Evolutionary conservation across 345 rosid species (phyloP).

Genomic region (Clausena lansium): DNA sequence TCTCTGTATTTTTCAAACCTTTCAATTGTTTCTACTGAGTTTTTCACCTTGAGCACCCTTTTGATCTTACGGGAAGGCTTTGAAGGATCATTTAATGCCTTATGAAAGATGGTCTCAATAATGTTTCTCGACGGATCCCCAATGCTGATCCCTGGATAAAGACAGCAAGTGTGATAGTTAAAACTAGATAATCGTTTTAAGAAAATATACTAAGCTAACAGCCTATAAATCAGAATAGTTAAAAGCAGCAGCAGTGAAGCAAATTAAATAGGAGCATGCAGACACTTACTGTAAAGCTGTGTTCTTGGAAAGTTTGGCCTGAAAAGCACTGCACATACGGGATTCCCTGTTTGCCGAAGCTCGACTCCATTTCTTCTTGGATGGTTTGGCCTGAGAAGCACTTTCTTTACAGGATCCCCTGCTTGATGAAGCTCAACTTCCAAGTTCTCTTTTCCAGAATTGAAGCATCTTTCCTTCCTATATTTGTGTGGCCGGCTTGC

Average conservation of each 20-base stretch:
- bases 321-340: conserved; percentile 25
- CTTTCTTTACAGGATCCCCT: conserved; percentile 25
- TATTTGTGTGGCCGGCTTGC: conserved; percentile 8
- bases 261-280: not conserved
- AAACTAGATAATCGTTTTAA: not conserved
- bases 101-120: conserved; percentile 41
- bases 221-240: not conserved
- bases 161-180: not conserved
- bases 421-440: conserved; percentile 12
- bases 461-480: not conserved
- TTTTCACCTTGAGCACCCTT: conserved; percentile 47
- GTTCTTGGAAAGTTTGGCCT: conserved; percentile 25
- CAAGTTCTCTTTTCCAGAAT: not conserved
- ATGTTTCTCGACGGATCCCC: conserved; percentile 55
- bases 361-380: conserved; percentile 18
- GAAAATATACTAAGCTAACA: not conserved
- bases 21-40: conserved; percentile 29
- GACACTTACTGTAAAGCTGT: conserved; percentile 24
- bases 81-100: conserved; percentile 32
- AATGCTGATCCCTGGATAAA: conserved; percentile 29
- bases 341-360: conserved; percentile 19
- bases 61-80: conserved; percentile 34
- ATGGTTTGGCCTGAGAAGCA: conserved; percentile 22
- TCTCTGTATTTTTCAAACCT: conserved; percentile 47
- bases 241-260: too few species aligned